Conservation (phyloP, 2,329 filamentous ascomycete genomes). For the Hymenoscyphus occultus region DNA sequence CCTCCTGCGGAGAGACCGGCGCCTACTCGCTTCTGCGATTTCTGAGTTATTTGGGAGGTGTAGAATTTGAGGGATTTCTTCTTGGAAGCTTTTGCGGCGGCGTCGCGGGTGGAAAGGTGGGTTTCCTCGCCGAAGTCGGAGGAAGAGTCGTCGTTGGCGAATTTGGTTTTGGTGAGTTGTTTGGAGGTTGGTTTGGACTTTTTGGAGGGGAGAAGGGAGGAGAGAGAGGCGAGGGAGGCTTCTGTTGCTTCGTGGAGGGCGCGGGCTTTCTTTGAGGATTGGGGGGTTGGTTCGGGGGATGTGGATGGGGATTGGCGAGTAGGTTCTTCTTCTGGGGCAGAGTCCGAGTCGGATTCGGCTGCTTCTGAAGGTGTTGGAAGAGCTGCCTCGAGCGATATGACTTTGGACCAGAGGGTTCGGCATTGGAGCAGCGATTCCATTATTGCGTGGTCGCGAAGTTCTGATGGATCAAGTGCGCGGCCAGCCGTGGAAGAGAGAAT, state of each 20-base stretch:
- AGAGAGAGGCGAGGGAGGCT: slow-evolving; percentile 43
- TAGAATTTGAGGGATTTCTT: slow-evolving; percentile 97
- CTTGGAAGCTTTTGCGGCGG: slow-evolving; percentile 81
- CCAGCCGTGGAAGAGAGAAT: slow-evolving; percentile 75
- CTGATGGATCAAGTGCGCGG: slow-evolving; percentile 67
- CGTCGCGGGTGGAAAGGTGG: slow-evolving; percentile 68
- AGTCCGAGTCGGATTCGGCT: slow-evolving; percentile 28
- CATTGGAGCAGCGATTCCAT: slow-evolving; percentile 83
- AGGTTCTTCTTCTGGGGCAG: slow-evolving; percentile 8
- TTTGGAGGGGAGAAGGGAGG: slow-evolving; percentile 36
- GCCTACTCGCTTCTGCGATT: slow-evolving; percentile 77
- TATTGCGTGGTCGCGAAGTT: slow-evolving; percentile 83
- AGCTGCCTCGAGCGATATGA: slow-evolving; percentile 57
- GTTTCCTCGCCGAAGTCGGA: slow-evolving; percentile 90
- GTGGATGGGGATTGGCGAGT: not conserved
- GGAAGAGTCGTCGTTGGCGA: slow-evolving; percentile 33
- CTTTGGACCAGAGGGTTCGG: slow-evolving; percentile 74
- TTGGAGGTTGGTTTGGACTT: slow-evolving; percentile 22
- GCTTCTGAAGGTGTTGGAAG: slow-evolving; percentile 34
- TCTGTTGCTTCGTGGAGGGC: slow-evolving; percentile 35
- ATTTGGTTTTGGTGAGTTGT: slow-evolving; percentile 50
- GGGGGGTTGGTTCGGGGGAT: slow-evolving; percentile 40
- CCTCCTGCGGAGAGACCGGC: slow-evolving; percentile 73
- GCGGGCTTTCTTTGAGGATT: slow-evolving; percentile 37
- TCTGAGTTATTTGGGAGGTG: slow-evolving; percentile 95